A percentile compares a stretch with the other conserved stretches of the same genome.
Conservation (phyloP, 1,284 basidiomycete species). For the Porogramme epimiltina region DNA sequence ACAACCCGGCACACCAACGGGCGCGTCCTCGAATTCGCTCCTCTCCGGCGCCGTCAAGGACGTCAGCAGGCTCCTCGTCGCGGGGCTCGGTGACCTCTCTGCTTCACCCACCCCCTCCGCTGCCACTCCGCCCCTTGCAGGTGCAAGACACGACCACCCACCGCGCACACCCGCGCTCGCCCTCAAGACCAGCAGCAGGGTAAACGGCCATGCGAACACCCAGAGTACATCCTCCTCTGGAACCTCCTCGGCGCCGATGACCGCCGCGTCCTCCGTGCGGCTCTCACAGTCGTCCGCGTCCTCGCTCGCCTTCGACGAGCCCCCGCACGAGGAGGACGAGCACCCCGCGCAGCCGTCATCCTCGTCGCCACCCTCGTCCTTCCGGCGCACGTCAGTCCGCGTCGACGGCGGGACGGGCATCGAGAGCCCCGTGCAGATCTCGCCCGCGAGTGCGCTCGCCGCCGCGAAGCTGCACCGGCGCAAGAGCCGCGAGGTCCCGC, state of each 20-base stretch:
- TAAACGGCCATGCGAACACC: slow-evolving; percentile 21
- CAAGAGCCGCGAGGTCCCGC: slow-evolving; percentile 31
- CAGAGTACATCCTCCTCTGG: slow-evolving; percentile 30
- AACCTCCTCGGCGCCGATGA: slow-evolving; percentile 26
- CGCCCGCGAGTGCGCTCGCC: slow-evolving; percentile 17
- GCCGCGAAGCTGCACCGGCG: slow-evolving; percentile 29
- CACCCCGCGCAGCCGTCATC: too few species aligned
- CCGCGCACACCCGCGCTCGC: slow-evolving; percentile 6
- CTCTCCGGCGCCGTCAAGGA: slow-evolving; percentile 52
- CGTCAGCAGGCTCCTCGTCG: slow-evolving; percentile 51
- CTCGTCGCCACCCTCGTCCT: too few species aligned
- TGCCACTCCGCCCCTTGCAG: not conserved
- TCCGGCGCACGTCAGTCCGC: slow-evolving; percentile 16
- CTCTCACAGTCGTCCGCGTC: slow-evolving; percentile 48
- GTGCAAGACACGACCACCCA: not conserved
- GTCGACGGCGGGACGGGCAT: slow-evolving; percentile 21
- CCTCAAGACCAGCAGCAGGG: slow-evolving; percentile 6
- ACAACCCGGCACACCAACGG: slow-evolving; percentile 4
- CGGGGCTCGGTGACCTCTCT: slow-evolving; percentile 40
- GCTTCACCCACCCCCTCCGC: slow-evolving; percentile 22
- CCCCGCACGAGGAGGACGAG: slow-evolving; percentile 32
- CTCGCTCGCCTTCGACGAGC: slow-evolving; percentile 41
- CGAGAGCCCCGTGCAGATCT: slow-evolving; percentile 24
- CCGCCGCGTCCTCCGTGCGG: slow-evolving; percentile 27
- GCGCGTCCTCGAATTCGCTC: slow-evolving; percentile 11